These are phyloP conservation scores for Casuarina equisetifolia DNA, from an alignment of 306 rosid genomes.

Conservation along the genomic window DNA sequence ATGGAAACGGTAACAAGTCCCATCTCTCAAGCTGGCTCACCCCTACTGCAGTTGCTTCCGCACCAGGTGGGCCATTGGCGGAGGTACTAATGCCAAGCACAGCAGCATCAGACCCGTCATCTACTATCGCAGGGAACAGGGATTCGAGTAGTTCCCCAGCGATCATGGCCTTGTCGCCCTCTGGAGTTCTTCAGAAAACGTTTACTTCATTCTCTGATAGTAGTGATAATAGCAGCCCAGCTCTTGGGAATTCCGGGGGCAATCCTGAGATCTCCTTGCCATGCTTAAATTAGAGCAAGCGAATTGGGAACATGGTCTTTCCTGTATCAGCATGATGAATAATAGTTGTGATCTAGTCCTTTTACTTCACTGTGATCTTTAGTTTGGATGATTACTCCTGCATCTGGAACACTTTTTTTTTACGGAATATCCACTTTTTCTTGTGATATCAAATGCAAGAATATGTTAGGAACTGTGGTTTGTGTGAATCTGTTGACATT, in stretches of 20 bases:
- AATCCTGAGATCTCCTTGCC: conserved; percentile 51
- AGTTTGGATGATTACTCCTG: too few species aligned
- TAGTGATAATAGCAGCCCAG: conserved; percentile 69
- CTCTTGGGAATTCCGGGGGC: conserved; percentile 44
- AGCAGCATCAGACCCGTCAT: conserved; percentile 39
- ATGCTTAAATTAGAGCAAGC: conserved; percentile 44
- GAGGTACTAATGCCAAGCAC: conserved; percentile 70
- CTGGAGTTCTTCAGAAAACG: conserved; percentile 68
- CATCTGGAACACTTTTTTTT: too few species aligned
- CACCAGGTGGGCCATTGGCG: conserved; percentile 73
- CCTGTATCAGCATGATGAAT: background rate
- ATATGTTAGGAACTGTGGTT: too few species aligned
- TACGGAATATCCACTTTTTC: too few species aligned
- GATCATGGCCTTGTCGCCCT: conserved; percentile 56
- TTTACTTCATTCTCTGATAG: conserved; percentile 65
- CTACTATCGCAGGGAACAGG: conserved; percentile 40
- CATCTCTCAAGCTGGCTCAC: conserved; percentile 46
- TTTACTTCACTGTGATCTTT: background rate
- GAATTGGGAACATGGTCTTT: conserved; percentile 21
- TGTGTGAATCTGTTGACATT: too few species aligned
- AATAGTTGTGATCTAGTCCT: background rate
- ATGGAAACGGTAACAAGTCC: conserved; percentile 27
- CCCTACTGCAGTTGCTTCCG: conserved; percentile 50
- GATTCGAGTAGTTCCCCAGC: conserved; percentile 45
- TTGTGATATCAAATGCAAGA: too few species aligned